Conservation (phyloP, 1,284 basidiomycete genomes). For the Phylloboletellus chloephorus region DNA sequence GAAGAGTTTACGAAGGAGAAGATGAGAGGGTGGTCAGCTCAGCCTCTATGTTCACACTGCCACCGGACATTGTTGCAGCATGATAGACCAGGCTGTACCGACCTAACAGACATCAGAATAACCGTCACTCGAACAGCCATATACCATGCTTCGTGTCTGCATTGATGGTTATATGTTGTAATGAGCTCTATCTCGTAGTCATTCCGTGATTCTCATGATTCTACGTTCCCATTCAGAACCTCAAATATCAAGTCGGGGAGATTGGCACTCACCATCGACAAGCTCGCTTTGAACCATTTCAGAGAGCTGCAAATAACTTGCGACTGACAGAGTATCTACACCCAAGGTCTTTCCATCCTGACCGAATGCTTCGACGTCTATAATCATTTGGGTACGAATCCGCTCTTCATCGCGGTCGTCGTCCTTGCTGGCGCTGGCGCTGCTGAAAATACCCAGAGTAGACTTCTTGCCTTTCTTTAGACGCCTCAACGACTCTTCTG, state of each 20-base stretch:
- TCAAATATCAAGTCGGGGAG: background rate
- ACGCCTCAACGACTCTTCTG: conserved; percentile 79
- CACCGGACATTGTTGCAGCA: conserved; percentile 36
- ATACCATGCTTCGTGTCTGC: conserved; percentile 52
- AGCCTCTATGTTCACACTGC: conserved; percentile 44
- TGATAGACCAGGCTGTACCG: conserved; percentile 11
- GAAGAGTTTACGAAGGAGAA: conserved; percentile 49
- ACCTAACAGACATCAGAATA: conserved; percentile 33
- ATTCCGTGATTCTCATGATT: conserved; percentile 15
- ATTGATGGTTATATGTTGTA: conserved; percentile 22
- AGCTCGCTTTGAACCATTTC: conserved; percentile 51
- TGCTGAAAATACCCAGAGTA: conserved; percentile 73
- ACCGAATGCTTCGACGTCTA: conserved; percentile 81
- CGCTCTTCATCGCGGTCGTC: conserved; percentile 74
- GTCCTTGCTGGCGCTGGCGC: conserved; percentile 41
- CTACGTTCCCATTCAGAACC: conserved; percentile 9
- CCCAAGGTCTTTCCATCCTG: conserved; percentile 69
- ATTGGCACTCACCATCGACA: conserved; percentile 31
- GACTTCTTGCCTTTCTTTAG: conserved; percentile 82
- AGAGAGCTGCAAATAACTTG: conserved; percentile 52
- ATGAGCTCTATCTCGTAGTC: background rate
- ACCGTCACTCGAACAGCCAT: conserved; percentile 56
- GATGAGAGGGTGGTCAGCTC: conserved; percentile 48
- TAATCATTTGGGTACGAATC: conserved; percentile 79
- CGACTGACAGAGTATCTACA: conserved; percentile 52